Evolutionary conservation across 352 stramenopile species (phyloP).

Genomic region (Blastocystis sp.): DNA sequence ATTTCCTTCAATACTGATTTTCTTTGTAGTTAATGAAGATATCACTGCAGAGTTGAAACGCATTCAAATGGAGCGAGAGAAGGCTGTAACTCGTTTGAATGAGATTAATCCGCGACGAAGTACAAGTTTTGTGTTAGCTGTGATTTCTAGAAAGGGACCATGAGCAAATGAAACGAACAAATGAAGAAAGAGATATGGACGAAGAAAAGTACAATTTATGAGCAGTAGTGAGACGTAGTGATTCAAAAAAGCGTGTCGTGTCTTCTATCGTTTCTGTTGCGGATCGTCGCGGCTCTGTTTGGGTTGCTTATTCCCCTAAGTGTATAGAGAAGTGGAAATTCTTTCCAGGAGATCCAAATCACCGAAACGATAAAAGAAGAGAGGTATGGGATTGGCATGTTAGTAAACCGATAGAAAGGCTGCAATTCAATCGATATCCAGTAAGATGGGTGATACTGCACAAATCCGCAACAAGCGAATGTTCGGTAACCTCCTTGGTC

Average conservation of each 20-base stretch:
- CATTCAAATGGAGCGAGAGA: constrained; percentile 53
- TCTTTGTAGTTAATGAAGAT: constrained; percentile 43
- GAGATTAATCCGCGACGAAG: constrained; percentile 55
- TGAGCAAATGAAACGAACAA: background rate
- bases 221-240: background rate
- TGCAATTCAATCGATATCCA: constrained; percentile 16
- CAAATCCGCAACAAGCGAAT: constrained; percentile 33
- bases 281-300: background rate
- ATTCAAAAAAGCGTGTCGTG: constrained; percentile 44
- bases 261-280: constrained; percentile 23
- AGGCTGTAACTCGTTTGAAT: constrained; percentile 22
- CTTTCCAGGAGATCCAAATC: constrained; percentile 30
- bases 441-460: background rate
- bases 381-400: background rate
- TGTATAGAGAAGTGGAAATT: background rate
- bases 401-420: background rate
- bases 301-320: background rate
- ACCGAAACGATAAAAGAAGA: constrained; percentile 39
- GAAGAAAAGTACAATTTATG: background rate
- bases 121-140: background rate
- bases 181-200: background rate
- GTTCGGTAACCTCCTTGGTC: constrained; percentile 51
- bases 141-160: constrained; percentile 55
- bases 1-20: background rate
- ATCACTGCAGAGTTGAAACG: background rate